A percentile compares a stretch with the other conserved stretches of the same genome.
Conservation (phyloP, 495 filamentous ascomycete genomes). For the Aspergillus incahuasiensis region DNA sequence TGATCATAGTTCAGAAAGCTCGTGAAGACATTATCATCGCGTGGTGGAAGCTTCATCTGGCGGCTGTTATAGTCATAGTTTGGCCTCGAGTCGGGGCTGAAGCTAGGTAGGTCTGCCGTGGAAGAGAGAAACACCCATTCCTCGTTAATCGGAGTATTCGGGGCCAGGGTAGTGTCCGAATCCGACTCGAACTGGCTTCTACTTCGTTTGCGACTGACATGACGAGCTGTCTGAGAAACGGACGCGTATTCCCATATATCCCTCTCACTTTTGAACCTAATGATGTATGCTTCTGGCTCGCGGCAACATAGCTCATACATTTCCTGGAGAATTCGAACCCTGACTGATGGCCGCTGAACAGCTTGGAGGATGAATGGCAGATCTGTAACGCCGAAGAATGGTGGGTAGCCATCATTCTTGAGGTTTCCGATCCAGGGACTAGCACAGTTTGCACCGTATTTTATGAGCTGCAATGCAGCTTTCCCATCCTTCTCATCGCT, state of each 20-base stretch:
- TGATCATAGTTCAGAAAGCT: neutral
- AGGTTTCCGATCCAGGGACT: constrained; percentile 1
- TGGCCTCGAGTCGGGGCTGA: neutral
- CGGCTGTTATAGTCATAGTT: neutral
- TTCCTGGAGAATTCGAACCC: neutral
- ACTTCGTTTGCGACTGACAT: neutral
- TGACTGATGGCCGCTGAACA: neutral
- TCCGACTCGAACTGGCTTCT: constrained; percentile 1
- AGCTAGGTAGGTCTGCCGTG: neutral
- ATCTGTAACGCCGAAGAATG: constrained; percentile 1
- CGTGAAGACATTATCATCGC: neutral
- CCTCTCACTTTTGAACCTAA: neutral
- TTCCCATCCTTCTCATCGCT: neutral
- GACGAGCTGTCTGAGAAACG: neutral
- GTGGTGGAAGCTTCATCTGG: neutral
- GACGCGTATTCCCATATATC: neutral
- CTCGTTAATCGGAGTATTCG: neutral
- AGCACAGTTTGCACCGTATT: neutral
- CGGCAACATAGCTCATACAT: neutral
- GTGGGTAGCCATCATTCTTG: no score
- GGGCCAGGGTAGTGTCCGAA: no score
- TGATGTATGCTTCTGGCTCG: neutral
- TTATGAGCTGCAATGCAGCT: constrained; percentile 3
- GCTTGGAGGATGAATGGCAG: neutral
- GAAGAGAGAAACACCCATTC: neutral